A percentile compares a stretch with the other conserved stretches of the same genome.
Conservation (phyloP, 1,284 basidiomycete species). For the Ceratobasidium sp. region DNA sequence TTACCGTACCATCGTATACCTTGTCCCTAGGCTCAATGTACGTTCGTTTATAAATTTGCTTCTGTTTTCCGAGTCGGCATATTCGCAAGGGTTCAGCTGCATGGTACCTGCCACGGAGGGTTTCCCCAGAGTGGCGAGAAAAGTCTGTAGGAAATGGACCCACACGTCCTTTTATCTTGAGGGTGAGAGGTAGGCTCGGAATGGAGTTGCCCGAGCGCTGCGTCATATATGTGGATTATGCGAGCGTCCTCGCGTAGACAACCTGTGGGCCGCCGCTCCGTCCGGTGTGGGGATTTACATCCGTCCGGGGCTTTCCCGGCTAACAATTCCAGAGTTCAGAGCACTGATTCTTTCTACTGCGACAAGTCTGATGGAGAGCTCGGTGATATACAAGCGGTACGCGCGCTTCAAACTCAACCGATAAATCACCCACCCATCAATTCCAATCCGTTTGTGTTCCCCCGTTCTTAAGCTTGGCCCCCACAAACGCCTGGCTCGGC, state of each 20-base stretch:
- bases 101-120: slow-evolving; percentile 10
- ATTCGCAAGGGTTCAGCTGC: slow-evolving; percentile 32
- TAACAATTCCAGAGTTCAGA: background rate
- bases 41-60: slow-evolving; percentile 36
- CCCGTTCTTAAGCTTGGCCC: slow-evolving; percentile 1
- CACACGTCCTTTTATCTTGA: slow-evolving; percentile 5
- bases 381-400: background rate
- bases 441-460: background rate
- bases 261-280: slow-evolving; percentile 10
- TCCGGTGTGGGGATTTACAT: slow-evolving; percentile 14
- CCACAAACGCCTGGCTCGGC: background rate
- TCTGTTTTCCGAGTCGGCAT: background rate
- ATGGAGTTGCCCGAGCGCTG: background rate
- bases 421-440: slow-evolving; percentile 25
- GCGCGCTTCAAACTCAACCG: slow-evolving; percentile 20
- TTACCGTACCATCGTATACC: slow-evolving; percentile 21
- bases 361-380: slow-evolving; percentile 23
- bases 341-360: background rate
- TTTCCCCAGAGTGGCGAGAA: slow-evolving; percentile 11
- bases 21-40: slow-evolving; percentile 31
- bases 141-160: slow-evolving; percentile 10
- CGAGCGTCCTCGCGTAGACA: background rate
- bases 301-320: slow-evolving; percentile 6
- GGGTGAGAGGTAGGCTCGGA: background rate
- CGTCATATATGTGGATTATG: background rate